phyloP scores from a whole-genome alignment of 805 yeast species.

The Scheffersomyces ergatensis region DNA sequence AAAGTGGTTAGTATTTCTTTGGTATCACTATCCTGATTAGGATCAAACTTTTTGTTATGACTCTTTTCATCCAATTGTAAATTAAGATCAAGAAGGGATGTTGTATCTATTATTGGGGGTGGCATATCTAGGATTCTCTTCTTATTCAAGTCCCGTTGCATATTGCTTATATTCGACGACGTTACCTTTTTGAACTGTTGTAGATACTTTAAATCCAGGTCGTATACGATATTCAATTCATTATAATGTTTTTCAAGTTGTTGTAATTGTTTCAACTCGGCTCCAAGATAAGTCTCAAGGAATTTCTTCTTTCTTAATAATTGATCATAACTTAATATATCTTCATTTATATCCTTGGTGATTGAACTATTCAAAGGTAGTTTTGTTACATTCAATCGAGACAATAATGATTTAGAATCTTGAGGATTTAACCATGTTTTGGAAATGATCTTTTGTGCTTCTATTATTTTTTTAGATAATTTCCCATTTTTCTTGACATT shows the following conservation, averaged over 20 bases:
- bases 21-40: conserved; percentile 17
- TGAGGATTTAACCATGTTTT: conserved; percentile 22
- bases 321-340: conserved; percentile 23
- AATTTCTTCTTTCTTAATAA: conserved; percentile 20
- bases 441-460: conserved; percentile 20
- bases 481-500: conserved; percentile 3
- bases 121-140: conserved; percentile 4
- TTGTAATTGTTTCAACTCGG: conserved; percentile 35
- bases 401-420: conserved; percentile 17
- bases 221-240: conserved; percentile 18
- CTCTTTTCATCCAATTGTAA: background rate
- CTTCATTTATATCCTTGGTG: conserved; percentile 10
- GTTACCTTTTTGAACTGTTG: conserved; percentile 25
- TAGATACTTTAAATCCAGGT: conserved; percentile 32
- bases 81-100: background rate
- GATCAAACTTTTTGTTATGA: conserved; percentile 9
- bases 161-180: conserved; percentile 9
- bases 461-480: conserved; percentile 12
- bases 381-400: conserved; percentile 22
- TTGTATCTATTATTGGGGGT: conserved; percentile 3
- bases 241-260: conserved; percentile 26
- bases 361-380: conserved; percentile 21
- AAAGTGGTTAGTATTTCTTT: conserved; percentile 12
- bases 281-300: conserved; percentile 37
- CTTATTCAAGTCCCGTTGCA: conserved; percentile 10